Base-by-base conservation (phyloP, 371 early-diverging fungal genomes). In the Apophysomyces ossiformis region DNA sequence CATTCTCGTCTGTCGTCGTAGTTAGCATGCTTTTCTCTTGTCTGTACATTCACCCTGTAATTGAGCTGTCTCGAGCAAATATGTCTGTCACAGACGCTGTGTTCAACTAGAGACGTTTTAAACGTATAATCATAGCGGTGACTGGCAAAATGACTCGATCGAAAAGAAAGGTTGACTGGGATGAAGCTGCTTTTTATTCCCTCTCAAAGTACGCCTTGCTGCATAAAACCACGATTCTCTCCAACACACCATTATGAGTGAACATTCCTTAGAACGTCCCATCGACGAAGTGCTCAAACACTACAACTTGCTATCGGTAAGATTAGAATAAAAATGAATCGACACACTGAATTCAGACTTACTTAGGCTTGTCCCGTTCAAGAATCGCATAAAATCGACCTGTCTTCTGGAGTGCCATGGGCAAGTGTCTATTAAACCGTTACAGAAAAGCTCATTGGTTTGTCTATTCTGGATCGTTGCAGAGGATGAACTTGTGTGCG, bases 401-500 rank as follows among this genome's bases (percentile, higher is more conserved):
- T 70, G 32, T 54, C 67, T 13, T 57, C 39, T 7, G 64, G 64
- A 4, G 63, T 62, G 56, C 65, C 67, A 41, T 70, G 71, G 71
- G 71, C 66, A 70, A 65, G 16, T 9, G 35, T 26, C 16, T n/a
- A 39, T 5, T 21, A 36, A 32, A n/a, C 35, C 32, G 26, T 36
- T 41, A 16, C 44, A 26, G 5, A 41, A 21, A 6, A 5, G 13
- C 16, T 32, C 8, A 44, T 15, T 16, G 36, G 1, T 13, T 15
- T 21, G 37, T 41, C 12, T 1, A 58, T 13, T 64, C 11, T 45
- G 12, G n/a, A 41, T 50, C 41, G 18, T 59, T 72, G 21, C 54
- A 83, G 83, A 59, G 78, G 37, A 76, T 83, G 81, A 83, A 83
- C 58, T 61, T 83, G 57, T 77, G 79, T 36, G 80, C 77, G 11